Conservation (phyloP, 2,329 filamentous ascomycete species). For the Mycogone perniciosa region DNA sequence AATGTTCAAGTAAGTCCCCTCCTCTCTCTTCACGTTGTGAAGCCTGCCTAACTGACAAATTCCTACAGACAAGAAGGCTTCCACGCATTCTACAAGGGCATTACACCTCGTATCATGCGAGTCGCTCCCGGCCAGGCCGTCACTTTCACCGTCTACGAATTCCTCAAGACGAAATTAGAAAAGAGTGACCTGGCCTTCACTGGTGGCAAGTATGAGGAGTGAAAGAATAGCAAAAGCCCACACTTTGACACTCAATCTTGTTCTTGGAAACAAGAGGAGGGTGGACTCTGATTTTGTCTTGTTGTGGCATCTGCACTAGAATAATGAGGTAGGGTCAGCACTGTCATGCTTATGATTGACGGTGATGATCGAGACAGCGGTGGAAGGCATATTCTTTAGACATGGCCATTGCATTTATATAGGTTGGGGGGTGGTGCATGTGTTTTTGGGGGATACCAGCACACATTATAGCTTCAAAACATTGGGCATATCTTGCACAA, state of each 20-base stretch:
- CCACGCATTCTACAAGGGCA: conserved; percentile 97
- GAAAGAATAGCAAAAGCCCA: conserved; percentile 17
- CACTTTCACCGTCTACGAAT: conserved; percentile 73
- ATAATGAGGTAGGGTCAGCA: conserved; percentile 11
- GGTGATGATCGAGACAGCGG: background rate
- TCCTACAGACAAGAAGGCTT: conserved; percentile 73
- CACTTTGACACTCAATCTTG: conserved; percentile 1
- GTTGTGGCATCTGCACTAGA: conserved; percentile 9
- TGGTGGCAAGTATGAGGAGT: conserved; percentile 63
- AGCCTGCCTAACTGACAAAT: background rate
- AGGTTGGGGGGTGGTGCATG: conserved; percentile 14
- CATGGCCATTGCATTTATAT: conserved; percentile 2
- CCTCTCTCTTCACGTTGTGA: background rate
- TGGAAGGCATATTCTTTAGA: background rate
- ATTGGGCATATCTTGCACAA: conserved; percentile 7
- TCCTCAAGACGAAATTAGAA: conserved; percentile 66
- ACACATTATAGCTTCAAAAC: conserved; percentile 19
- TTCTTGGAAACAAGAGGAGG: background rate
- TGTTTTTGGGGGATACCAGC: conserved; percentile 24
- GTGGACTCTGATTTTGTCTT: conserved; percentile 2
- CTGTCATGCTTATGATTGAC: conserved; percentile 2
- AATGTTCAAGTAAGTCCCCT: conserved; percentile 65
- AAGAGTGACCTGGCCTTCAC: conserved; percentile 53
- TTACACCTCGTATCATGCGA: conserved; percentile 94
- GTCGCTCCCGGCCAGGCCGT: conserved; percentile 91